A percentile compares a stretch with the other conserved stretches of the same genome.
phyloP scores from a whole-genome alignment of 148 eudicot species.

The Rhododendron ovatum region DNA sequence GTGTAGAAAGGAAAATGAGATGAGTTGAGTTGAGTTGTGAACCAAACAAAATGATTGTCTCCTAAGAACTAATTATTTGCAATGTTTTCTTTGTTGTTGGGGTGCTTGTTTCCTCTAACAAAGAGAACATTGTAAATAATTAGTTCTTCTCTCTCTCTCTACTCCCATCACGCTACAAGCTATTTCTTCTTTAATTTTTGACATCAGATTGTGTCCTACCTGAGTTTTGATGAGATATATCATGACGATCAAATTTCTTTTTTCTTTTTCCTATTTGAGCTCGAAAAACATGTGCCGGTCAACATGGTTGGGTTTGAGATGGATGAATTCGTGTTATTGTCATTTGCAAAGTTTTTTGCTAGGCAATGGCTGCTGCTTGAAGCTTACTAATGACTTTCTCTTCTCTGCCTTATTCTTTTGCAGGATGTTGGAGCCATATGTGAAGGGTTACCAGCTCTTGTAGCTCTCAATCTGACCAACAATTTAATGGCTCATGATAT shows the following conservation, averaged over 20 bases:
- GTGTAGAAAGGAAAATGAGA: too few species aligned
- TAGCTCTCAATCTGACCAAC: constrained; percentile 63
- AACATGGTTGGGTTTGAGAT: not conserved
- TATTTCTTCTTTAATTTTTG: not conserved
- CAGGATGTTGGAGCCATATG: constrained; percentile 82
- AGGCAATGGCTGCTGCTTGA: constrained; percentile 2
- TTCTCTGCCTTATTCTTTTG: constrained; percentile 11
- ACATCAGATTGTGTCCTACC: not conserved
- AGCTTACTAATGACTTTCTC: constrained; percentile 4
- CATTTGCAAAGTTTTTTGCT: not conserved
- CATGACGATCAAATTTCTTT: not conserved
- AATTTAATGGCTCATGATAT: constrained; percentile 55
- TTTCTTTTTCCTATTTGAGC: not conserved
- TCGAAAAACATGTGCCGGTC: not conserved
- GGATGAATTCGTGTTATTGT: not conserved
- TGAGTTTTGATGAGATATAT: not conserved
- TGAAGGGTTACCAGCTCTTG: constrained; percentile 61
- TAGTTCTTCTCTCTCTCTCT: not conserved
- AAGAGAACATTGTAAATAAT: too few species aligned
- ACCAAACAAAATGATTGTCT: not conserved
- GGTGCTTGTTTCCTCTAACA: not conserved
- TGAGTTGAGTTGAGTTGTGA: too few species aligned
- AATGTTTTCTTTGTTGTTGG: not conserved
- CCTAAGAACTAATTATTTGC: not conserved
- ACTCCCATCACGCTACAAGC: not conserved